Evolutionary conservation across 495 filamentous ascomycete genomes (phyloP), one percentile per base, ranked within the genome.

Genomic region (Bombardia bombarda): DNA sequence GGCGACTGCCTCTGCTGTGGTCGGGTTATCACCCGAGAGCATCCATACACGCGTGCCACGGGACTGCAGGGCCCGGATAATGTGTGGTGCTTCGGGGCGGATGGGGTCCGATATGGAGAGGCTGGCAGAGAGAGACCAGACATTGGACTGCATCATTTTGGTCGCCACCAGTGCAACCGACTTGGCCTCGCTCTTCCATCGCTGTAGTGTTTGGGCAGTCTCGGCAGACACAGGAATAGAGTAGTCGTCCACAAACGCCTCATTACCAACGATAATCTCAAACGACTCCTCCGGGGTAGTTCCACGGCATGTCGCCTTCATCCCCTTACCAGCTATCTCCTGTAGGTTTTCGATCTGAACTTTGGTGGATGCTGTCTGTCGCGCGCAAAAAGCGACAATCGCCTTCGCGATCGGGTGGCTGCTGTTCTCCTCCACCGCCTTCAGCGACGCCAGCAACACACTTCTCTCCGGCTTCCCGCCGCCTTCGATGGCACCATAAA

Each of bases 381-480:
- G 8, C 0, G 50, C 43, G 57, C 87, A 90, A 53, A 83, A 86
- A 2, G 66, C 58, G 2, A 81, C 69, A n/a, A 95, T 73, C 16
- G 92, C 89, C 36, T 79, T 86, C 3, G 87, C 92, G 28, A 97
- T 77, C 0, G 90, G 88, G 57, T 97, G 90, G 42, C 74, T 84
- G 63, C 87, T 93, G 50, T 77, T 84, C 46, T 88, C 80, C 60
- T 97, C 90, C 6, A 94, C 58, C 7, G 72, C 70, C 42, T 72
- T 78, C 17, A 85, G 73, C 16, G 84, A 52, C 57, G 71, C 62
- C 6, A 75, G 43, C 1, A 75, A 23, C 14, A 30, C 23, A 31
- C 33, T 42, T 44, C 31, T 43, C 32, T 8, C 52, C 40, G 16
- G 40, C 24, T 7, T 50, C 46, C 4, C 7, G 5, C 10, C 4